Base-by-base conservation (phyloP, 306 rosid species). In the Calophaca sinica region DNA sequence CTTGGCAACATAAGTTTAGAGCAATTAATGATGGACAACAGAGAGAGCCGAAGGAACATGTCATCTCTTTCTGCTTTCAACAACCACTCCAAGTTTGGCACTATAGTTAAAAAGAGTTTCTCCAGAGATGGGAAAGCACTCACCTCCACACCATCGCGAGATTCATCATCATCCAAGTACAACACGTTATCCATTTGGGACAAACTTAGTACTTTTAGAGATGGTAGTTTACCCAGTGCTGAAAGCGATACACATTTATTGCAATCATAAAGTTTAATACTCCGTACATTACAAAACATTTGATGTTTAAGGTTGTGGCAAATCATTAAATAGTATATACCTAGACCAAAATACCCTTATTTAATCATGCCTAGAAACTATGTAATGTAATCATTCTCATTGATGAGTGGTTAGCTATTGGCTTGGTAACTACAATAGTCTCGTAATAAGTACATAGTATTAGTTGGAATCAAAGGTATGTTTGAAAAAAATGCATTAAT, bases 101-200 rank as follows among this genome's bases (percentile, higher is more conserved):
- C 15, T 0, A 0, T 0, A 0, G 0, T 0, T 32, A 61, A 8
- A 0, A 0, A 0, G 28, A 73, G 78, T 9, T 3, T 1, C 26
- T 32, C 61, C 12, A 73, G 5, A 15, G 61, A 60, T 9, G 70
- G 70, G 39, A 73, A 73, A 60, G 11, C n/a, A 7, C 2, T 59
- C 68, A 13, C 48, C 1, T 73, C 50, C 60, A 73, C 44, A 45
- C 12, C 49, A 9, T 58, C 0, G 4, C 42, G 9, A 38, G 1
- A 13, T 45, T 58, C 68, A 45, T 72, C 66, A 38, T 55, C 67
- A 48, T 61, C 62, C 9, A 61, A 0, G 38, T 14, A 61, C 8
- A 45, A 8, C 11, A 73, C 35, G n/a, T 59, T 10, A 72, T 41
- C 4, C 69, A 73, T 46, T 0, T 1, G 0, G 0, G 0, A 0